Evolutionary conservation across 202 grass and related monocot species (phyloP).

Genomic region (Panicum virgatum): DNA sequence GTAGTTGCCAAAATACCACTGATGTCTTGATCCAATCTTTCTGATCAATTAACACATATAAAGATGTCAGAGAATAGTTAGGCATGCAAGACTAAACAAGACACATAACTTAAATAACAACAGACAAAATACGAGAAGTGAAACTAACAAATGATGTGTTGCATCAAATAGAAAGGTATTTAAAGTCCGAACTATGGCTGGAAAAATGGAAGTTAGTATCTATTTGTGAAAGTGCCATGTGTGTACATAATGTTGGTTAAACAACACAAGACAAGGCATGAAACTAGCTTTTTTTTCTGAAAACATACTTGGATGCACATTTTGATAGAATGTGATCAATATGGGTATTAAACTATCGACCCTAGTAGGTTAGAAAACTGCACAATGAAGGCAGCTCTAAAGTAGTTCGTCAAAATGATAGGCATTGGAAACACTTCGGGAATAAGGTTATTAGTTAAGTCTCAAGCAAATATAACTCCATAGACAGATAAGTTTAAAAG

Average conservation of each 20-base stretch:
- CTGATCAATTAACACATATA: conserved; percentile 50
- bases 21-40: conserved; percentile 97
- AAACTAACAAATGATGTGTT: not conserved
- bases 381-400: not conserved
- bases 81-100: conserved; percentile 1
- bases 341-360: conserved; percentile 6
- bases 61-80: conserved; percentile 25
- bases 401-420: not conserved
- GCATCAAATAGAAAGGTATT: not conserved
- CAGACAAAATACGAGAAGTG: not conserved
- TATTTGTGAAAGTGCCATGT: not conserved
- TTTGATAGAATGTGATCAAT: conserved; percentile 3
- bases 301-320: not conserved
- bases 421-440: not conserved
- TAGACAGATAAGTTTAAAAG: not conserved
- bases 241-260: not conserved
- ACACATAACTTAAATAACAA: conserved; percentile 1
- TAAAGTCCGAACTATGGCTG: not conserved
- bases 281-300: not conserved
- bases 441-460: not conserved
- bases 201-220: not conserved
- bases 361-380: not conserved
- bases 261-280: not conserved
- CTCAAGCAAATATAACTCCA: conserved; percentile 3
- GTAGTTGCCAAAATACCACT: conserved; percentile 91